Percentiles rank a stretch among this genome's conserved stretches.
phyloP scores from a whole-genome alignment of 805 yeast genomes.

The Candida ponderosae region DNA sequence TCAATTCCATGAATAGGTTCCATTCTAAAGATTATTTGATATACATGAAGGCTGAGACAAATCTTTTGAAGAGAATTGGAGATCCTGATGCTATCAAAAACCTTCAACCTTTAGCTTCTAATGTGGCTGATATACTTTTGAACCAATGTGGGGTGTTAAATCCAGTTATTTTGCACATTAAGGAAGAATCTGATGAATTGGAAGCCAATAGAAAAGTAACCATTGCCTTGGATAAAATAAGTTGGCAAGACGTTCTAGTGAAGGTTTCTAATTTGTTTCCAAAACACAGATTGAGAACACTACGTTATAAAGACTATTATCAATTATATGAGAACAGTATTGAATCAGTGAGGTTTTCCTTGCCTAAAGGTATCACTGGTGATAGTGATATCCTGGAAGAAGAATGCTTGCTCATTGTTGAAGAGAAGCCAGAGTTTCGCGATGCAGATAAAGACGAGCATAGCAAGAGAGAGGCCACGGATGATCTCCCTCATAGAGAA shows the following conservation, averaged over 20 bases:
- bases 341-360: neutral
- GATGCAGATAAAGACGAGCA: constrained; percentile 2
- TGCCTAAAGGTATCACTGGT: too few relatives aligned
- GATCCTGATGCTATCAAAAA: neutral
- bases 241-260: neutral
- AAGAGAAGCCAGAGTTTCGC: too few relatives aligned
- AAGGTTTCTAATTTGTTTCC: neutral
- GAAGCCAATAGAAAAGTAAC: too few relatives aligned
- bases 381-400: too few relatives aligned
- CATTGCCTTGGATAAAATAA: neutral
- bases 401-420: too few relatives aligned
- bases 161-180: too few relatives aligned
- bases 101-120: too few relatives aligned
- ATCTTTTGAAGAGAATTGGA: constrained; percentile 3
- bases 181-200: neutral
- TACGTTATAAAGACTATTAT: neutral
- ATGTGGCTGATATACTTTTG: neutral
- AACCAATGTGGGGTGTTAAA: neutral
- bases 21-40: constrained; percentile 4
- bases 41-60: constrained; percentile 7
- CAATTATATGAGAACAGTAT: neutral
- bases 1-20: constrained; percentile 15
- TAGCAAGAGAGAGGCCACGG: constrained; percentile 15
- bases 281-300: neutral
- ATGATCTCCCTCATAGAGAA: constrained; percentile 23